These are phyloP conservation scores for Hygrophila difformis DNA, from an alignment of 257 asterid species.

Conservation along the genomic window DNA sequence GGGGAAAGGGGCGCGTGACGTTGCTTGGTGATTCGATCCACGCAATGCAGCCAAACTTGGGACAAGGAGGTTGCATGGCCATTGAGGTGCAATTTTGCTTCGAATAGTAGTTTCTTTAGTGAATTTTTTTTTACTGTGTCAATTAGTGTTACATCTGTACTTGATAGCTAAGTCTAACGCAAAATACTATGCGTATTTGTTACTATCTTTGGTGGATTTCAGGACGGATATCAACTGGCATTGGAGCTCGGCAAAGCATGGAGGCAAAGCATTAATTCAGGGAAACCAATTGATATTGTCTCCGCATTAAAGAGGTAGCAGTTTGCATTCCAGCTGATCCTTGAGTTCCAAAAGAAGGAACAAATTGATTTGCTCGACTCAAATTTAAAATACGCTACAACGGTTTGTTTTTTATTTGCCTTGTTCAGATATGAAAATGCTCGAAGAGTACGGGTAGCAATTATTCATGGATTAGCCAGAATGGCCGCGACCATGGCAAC, in stretches of 20 bases:
- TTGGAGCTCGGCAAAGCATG: slow-evolving; percentile 72
- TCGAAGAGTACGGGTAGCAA: slow-evolving; percentile 72
- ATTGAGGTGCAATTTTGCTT: slow-evolving; percentile 59
- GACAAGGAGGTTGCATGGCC: slow-evolving; percentile 99
- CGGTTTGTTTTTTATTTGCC: slow-evolving; percentile 14
- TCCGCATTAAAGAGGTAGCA: slow-evolving; percentile 59
- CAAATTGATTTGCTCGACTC: background rate
- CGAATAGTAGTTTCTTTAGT: too few species aligned
- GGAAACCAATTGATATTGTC: slow-evolving; percentile 44
- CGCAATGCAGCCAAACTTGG: slow-evolving; percentile 99
- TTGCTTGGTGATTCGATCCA: slow-evolving; percentile 96
- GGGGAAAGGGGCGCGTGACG: slow-evolving; percentile 97
- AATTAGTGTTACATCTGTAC: too few species aligned
- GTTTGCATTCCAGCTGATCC: background rate
- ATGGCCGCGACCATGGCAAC: slow-evolving; percentile 98
- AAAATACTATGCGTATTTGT: too few species aligned
- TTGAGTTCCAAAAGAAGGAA: too few species aligned
- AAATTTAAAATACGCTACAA: too few species aligned
- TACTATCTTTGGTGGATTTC: too few species aligned
- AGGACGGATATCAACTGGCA: slow-evolving; percentile 93
- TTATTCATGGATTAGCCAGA: slow-evolving; percentile 94
- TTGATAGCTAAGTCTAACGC: too few species aligned
- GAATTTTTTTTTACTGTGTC: too few species aligned
- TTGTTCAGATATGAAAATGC: slow-evolving; percentile 68
- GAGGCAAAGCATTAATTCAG: slow-evolving; percentile 34